phyloP scores from a whole-genome alignment of 331 rosid species.

The Malus hybrid region DNA sequence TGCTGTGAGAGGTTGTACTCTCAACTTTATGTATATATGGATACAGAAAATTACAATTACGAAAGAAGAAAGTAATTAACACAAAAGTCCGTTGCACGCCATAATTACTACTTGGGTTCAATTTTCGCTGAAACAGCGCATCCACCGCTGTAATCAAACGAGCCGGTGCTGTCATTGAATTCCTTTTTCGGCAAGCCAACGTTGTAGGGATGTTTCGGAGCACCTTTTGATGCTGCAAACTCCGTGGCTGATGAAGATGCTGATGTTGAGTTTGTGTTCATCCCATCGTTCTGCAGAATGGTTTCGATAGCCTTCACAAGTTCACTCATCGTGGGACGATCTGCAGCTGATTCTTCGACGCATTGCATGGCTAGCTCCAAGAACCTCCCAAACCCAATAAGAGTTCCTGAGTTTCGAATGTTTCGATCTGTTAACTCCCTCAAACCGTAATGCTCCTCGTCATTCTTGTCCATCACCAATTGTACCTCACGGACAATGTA shows the following conservation, averaged over 20 bases:
- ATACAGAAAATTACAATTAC: background rate
- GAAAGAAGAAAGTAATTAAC: background rate
- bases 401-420: conserved; percentile 43
- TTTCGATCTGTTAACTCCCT: conserved; percentile 51
- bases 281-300: conserved; percentile 79
- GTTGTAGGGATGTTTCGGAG: conserved; percentile 59
- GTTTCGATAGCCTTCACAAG: conserved; percentile 69
- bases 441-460: conserved; percentile 61
- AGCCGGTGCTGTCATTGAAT: conserved; percentile 23
- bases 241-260: conserved; percentile 91
- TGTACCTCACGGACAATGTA: conserved; percentile 71
- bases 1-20: too few species aligned
- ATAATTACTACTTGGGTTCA: conserved; percentile 60
- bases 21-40: background rate
- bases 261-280: conserved; percentile 76
- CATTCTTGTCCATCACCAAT: conserved; percentile 35
- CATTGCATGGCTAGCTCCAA: conserved; percentile 81
- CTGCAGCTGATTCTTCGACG: conserved; percentile 70
- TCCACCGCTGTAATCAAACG: conserved; percentile 82
- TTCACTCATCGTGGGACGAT: conserved; percentile 90
- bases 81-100: background rate
- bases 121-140: conserved; percentile 51
- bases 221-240: conserved; percentile 47
- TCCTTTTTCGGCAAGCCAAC: conserved; percentile 56
- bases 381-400: conserved; percentile 59